Conservation (phyloP, 164 flowering plant genomes). For the Macadamia integrifolia region DNA sequence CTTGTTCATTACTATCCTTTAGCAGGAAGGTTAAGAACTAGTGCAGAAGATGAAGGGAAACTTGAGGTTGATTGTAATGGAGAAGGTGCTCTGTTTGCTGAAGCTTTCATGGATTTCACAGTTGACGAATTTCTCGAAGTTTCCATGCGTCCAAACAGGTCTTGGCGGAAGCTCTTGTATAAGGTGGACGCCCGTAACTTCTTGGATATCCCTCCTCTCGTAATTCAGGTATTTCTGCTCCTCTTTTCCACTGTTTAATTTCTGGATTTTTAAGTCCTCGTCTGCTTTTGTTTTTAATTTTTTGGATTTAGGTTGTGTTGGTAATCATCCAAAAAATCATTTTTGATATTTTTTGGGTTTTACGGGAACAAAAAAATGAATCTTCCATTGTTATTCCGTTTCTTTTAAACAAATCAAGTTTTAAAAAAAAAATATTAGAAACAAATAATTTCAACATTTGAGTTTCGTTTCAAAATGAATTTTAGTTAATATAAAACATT, state of each 20-base stretch:
- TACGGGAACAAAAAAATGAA: too few species aligned
- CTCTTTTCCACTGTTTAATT: not conserved
- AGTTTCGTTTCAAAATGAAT: too few species aligned
- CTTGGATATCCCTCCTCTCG: slow-evolving; percentile 76
- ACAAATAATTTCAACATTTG: too few species aligned
- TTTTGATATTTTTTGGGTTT: too few species aligned
- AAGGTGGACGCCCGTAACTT: slow-evolving; percentile 55
- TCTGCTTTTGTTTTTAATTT: too few species aligned
- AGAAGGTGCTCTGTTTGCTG: slow-evolving; percentile 79
- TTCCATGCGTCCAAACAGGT: slow-evolving; percentile 53
- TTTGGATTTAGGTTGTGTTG: too few species aligned
- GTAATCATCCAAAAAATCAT: too few species aligned
- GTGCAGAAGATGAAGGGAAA: slow-evolving; percentile 39
- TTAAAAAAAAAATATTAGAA: too few species aligned
- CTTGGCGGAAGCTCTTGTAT: slow-evolving; percentile 81
- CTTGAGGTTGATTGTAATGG: slow-evolving; percentile 80
- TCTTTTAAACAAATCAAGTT: too few species aligned
- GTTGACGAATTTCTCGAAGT: slow-evolving; percentile 51
- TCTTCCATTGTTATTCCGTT: too few species aligned
- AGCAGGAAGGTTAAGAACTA: slow-evolving; percentile 68
- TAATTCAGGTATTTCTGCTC: slow-evolving; percentile 53
- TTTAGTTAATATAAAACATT: too few species aligned
- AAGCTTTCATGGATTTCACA: slow-evolving; percentile 65
- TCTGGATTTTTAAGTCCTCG: too few species aligned
- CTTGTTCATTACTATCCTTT: slow-evolving; percentile 86